These are phyloP conservation scores for Xylaria intraflava DNA, from an alignment of 495 filamentous ascomycete genomes.

Conservation along the genomic window DNA sequence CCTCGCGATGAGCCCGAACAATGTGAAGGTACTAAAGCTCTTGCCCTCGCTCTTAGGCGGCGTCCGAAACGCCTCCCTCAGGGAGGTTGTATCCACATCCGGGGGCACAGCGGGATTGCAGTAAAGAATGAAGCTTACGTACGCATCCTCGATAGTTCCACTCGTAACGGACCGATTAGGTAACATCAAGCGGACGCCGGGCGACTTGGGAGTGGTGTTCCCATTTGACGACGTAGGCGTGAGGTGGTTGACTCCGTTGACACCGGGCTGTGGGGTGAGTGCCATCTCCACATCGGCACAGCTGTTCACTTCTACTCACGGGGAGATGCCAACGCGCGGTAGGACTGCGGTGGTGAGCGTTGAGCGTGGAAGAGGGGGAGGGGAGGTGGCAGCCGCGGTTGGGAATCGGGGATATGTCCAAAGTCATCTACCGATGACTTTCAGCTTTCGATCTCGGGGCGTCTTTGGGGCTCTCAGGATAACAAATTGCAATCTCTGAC, in stretches of 20 bases:
- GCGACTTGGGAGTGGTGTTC: slow-evolving; percentile 22
- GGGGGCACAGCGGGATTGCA: slow-evolving; percentile 74
- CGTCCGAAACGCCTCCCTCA: slow-evolving; percentile 72
- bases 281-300: slow-evolving; percentile 27
- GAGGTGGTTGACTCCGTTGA: slow-evolving; percentile 26
- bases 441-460: too few relatives aligned
- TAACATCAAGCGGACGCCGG: slow-evolving; percentile 36
- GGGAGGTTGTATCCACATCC: slow-evolving; percentile 63
- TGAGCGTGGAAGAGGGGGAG: not conserved
- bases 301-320: slow-evolving; percentile 3
- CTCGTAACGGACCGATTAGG: slow-evolving; percentile 66
- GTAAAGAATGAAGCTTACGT: slow-evolving; percentile 82
- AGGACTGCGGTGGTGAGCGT: not conserved
- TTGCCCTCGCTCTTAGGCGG: slow-evolving; percentile 92
- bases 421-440: too few relatives aligned
- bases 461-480: too few relatives aligned
- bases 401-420: not conserved
- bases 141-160: slow-evolving; percentile 77
- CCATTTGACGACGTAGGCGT: slow-evolving; percentile 23
- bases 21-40: slow-evolving; percentile 73
- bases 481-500: not conserved
- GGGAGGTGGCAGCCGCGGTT: not conserved
- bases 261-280: slow-evolving; percentile 22
- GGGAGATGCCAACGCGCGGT: slow-evolving; percentile 20
- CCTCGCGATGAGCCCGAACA: slow-evolving; percentile 77